A percentile compares a stretch with the other conserved stretches of the same genome.
These are phyloP conservation scores for Dioscorea alata DNA, from an alignment of 106 monocot genomes.

Conservation along the genomic window DNA sequence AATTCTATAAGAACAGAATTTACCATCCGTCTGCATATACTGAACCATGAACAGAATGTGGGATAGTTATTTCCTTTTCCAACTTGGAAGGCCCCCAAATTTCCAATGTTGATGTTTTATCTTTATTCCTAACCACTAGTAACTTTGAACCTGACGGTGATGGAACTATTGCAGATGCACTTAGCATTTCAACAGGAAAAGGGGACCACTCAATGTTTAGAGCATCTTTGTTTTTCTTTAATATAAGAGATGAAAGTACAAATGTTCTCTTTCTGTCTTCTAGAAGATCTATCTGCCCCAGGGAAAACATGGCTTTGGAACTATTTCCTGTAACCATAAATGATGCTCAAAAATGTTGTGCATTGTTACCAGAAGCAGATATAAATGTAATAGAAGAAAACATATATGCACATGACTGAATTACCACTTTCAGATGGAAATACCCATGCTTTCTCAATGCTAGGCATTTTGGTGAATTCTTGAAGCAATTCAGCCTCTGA, in stretches of 20 bases:
- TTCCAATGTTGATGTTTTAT: slow-evolving; percentile 73
- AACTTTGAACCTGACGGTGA: slow-evolving; percentile 88
- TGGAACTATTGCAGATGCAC: slow-evolving; percentile 67
- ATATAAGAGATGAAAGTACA: slow-evolving; percentile 75
- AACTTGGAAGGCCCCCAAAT: slow-evolving; percentile 66
- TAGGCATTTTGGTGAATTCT: slow-evolving; percentile 66
- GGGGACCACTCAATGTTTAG: slow-evolving; percentile 77
- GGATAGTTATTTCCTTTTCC: slow-evolving; percentile 76
- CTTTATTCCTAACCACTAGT: slow-evolving; percentile 73
- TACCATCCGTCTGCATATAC: slow-evolving; percentile 88
- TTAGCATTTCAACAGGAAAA: slow-evolving; percentile 83
- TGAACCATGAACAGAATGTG: slow-evolving; percentile 74
- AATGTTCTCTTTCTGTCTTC: slow-evolving; percentile 60
- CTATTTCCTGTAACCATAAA: slow-evolving; percentile 27
- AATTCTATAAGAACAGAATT: too few species aligned
- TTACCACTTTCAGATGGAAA: slow-evolving; percentile 75
- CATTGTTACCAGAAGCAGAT: too few species aligned
- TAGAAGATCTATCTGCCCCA: slow-evolving; percentile 61
- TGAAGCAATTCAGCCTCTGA: slow-evolving; percentile 73
- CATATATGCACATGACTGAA: background rate
- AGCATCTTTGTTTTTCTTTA: slow-evolving; percentile 27
- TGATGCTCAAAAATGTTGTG: background rate
- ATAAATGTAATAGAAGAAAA: background rate
- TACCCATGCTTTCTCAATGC: slow-evolving; percentile 76
- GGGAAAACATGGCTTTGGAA: slow-evolving; percentile 66